Base-by-base conservation (phyloP, 2,329 filamentous ascomycete species). In the Xylariaceae sp. region DNA sequence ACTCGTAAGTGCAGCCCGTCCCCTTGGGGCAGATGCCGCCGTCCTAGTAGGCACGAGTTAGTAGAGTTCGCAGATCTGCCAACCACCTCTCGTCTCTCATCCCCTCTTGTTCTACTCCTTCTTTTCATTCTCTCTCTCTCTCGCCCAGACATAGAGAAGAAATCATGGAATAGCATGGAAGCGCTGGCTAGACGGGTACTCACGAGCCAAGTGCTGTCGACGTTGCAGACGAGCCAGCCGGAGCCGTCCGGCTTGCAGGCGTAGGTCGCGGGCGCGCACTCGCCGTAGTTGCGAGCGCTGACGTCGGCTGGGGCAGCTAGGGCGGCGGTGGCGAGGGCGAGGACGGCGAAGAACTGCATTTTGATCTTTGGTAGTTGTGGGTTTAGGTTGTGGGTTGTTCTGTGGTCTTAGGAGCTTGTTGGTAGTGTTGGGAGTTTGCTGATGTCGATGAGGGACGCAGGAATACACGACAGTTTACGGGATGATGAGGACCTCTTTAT, bases 221-320 rank as follows among this genome's bases (percentile, higher is more conserved):
- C 44, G 32, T 56, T 59, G 44, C 57, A 61, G 15, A 61, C 58
- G 32, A 55, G 46, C 57, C 57, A 61, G 39, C 58, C 57, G 1
- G 49, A 47, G 43, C 50, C 39, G 33, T 59, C 49, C 15, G 38
- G 17, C 45, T 59, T 60, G 52, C 58, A 61, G n/a, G 30, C 37
- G 42, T 61, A 61, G 2, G 44, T 30, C 3, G 54, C 48, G 8
- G 56, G 54, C 4, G 42, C 47, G 45, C 58, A 61, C 22, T 49
- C 17, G 2, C 26, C 4, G 29, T 16, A 19, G 15, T 34, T 35
- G 19, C 44, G 34, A 28, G 43, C n/a, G 8, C 38, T 26, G 7
- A 46, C 19, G 17, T 39, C 37, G 16, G 48, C 41, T 15, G 47
- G 40, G 36, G 47, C 49, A 15, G 53, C 49, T 26, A 44, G 38